Conservation (phyloP, 371 early-diverging fungal genomes). For the Actinomortierella wolfii region DNA sequence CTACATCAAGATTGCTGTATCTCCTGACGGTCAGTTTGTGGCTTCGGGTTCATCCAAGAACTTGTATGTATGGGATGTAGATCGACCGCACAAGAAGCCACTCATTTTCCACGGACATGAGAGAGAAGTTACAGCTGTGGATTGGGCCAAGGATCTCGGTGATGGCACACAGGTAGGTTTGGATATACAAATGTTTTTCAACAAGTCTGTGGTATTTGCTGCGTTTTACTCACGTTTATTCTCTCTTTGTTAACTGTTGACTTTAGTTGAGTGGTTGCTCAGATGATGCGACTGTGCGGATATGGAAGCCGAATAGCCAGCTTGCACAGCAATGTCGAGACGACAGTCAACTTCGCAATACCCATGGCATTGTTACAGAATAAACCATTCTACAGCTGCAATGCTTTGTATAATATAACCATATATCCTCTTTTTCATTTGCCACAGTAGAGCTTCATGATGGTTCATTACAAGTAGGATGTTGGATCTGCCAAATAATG, state of each 20-base stretch:
- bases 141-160: conserved; percentile 46
- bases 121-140: conserved; percentile 47
- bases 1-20: conserved; percentile 48
- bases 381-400: no score
- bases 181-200: neutral
- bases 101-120: conserved; percentile 48
- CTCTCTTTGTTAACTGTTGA: neutral
- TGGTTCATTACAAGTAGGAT: no score
- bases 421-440: no score
- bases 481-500: no score
- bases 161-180: conserved; percentile 37
- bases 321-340: conserved; percentile 25
- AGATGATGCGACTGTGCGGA: conserved; percentile 44
- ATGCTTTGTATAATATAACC: no score
- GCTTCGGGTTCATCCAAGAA: conserved; percentile 46
- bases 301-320: conserved; percentile 27
- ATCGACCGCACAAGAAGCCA: conserved; percentile 27
- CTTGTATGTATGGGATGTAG: conserved; percentile 46
- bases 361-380: conserved; percentile 36
- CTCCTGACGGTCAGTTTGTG: conserved; percentile 47
- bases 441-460: no score
- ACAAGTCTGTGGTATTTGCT: neutral
- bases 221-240: neutral
- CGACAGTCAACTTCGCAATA: conserved; percentile 14
- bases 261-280: conserved; percentile 42